Evolutionary conservation across 352 stramenopile species (phyloP), one percentile per base, ranked within the genome.

Genomic region (Saprolegnia parasitica): DNA sequence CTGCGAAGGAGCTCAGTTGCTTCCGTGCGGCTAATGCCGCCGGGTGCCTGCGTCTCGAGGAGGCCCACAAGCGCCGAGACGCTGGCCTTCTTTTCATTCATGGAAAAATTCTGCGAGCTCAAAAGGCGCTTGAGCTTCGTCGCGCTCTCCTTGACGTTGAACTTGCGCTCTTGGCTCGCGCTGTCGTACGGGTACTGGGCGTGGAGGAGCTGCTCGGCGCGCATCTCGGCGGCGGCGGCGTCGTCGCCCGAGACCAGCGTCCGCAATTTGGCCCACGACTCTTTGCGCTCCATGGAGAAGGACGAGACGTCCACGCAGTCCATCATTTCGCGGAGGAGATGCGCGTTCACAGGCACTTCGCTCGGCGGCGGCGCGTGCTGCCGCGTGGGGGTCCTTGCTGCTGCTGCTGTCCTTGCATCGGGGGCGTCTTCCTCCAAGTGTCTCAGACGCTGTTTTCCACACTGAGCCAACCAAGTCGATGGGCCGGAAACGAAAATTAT

Each of bases 51-150:
- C 81, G 77, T 94, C 77, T 94, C 86, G 52, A 94, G 90, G 23
- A 94, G 91, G 56, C 84, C 90, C 21, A 94, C 73, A 37, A 94
- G 56, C 56, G 91, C 84, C 32, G 81, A 81, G 46, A 94, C 56
- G 71, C 86, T 94, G 73, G 91, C 82, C 67, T 94, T 94, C 78
- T 94, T 94, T 72, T 94, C 83, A 26, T 80, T 91, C 82, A 91
- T 88, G 18, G 75, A 82, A 46, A 94, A 94, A 60, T 89, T 75
- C 50, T 84, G 88, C n/a, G 83, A 90, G 73, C 86, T 92, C 63
- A 94, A 72, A 13, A 94, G 73, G 52, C 84, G 86, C 76, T 94
- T 90, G 24, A 94, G 79, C 40, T 74, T 60, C 5, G 73, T 68
- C 13, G 75, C 77, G 46, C 67, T 74, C 24, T 75, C 50, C 40